These are phyloP conservation scores for Syncephalastrum racemosum DNA, from an alignment of 371 early-diverging fungal species.

Conservation along the genomic window DNA sequence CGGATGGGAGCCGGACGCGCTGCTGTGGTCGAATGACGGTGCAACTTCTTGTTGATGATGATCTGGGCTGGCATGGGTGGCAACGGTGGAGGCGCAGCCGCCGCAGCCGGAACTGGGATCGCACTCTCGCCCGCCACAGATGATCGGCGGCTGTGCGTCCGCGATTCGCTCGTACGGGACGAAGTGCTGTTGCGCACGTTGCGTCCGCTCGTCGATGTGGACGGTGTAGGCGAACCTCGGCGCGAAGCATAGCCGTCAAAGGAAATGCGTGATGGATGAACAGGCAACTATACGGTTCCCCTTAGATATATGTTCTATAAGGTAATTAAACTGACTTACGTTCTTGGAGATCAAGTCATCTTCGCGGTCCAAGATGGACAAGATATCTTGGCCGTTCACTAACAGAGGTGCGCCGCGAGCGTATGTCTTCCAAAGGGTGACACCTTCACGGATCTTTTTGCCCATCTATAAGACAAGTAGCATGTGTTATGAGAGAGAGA, in stretches of 20 bases:
- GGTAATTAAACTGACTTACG: slow-evolving; percentile 15
- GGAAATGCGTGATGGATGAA: slow-evolving; percentile 28
- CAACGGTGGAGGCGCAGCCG: slow-evolving; percentile 10
- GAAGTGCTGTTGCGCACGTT: slow-evolving; percentile 17
- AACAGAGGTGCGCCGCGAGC: slow-evolving; percentile 29
- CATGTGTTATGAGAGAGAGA: neutral
- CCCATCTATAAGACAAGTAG: slow-evolving; percentile 23
- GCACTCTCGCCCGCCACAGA: slow-evolving; percentile 11
- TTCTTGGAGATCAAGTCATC: slow-evolving; percentile 25
- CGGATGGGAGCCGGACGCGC: slow-evolving; percentile 9
- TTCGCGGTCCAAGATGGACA: slow-evolving; percentile 21
- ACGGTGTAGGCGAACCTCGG: slow-evolving; percentile 20
- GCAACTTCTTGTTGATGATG: slow-evolving; percentile 10
- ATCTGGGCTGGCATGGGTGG: slow-evolving; percentile 9
- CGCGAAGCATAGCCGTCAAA: slow-evolving; percentile 21
- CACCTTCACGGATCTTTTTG: slow-evolving; percentile 28
- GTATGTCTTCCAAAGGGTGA: slow-evolving; percentile 30
- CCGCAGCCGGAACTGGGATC: slow-evolving; percentile 1
- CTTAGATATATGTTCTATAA: too few relatives aligned
- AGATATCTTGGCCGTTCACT: slow-evolving; percentile 34
- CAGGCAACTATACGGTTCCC: slow-evolving; percentile 22
- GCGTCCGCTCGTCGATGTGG: slow-evolving; percentile 18
- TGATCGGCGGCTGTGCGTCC: slow-evolving; percentile 12
- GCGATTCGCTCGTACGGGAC: slow-evolving; percentile 10
- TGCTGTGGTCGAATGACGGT: slow-evolving; percentile 16